phyloP scores from a whole-genome alignment of 805 yeast genomes.

The Wickerhamomyces bovis region DNA sequence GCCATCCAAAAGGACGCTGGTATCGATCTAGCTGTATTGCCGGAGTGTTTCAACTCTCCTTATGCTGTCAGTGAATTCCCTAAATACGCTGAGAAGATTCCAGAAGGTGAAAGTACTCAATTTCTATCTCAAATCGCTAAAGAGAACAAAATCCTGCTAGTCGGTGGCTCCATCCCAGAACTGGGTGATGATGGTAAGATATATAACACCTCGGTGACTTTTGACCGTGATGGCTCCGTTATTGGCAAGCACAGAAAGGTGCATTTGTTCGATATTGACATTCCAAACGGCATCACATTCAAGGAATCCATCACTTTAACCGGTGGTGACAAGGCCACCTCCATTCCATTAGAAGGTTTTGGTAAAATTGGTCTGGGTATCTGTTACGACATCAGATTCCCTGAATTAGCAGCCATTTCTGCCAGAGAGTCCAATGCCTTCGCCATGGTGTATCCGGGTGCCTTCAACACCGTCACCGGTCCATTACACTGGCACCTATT shows the following conservation, averaged over 20 bases:
- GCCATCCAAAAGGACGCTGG: constrained; percentile 52
- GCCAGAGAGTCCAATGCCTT: constrained; percentile 37
- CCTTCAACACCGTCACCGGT: constrained; percentile 79
- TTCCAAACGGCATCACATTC: constrained; percentile 86
- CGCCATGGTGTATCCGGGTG: constrained; percentile 78
- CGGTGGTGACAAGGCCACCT: constrained; percentile 10
- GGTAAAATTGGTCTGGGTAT: constrained; percentile 87
- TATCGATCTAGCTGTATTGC: constrained; percentile 69
- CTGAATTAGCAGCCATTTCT: constrained; percentile 66
- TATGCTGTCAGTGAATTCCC: constrained; percentile 82
- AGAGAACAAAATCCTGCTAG: constrained; percentile 51
- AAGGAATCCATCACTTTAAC: constrained; percentile 45
- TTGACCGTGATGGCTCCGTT: constrained; percentile 63
- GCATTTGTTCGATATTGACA: constrained; percentile 33
- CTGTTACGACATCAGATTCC: constrained; percentile 77
- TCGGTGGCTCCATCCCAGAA: constrained; percentile 96
- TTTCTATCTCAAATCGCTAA: constrained; percentile 64
- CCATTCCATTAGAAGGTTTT: constrained; percentile 42
- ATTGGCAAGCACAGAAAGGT: constrained; percentile 36
- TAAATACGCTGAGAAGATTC: constrained; percentile 78
- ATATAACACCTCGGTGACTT: constrained; percentile 72
- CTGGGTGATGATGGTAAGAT: constrained; percentile 41
- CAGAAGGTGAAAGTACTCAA: constrained; percentile 58
- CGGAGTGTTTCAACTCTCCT: constrained; percentile 95
- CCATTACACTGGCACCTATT: constrained; percentile 79